These are phyloP conservation scores for Helianthus annuus DNA, from an alignment of 129 eudicot genomes.

Conservation along the genomic window DNA sequence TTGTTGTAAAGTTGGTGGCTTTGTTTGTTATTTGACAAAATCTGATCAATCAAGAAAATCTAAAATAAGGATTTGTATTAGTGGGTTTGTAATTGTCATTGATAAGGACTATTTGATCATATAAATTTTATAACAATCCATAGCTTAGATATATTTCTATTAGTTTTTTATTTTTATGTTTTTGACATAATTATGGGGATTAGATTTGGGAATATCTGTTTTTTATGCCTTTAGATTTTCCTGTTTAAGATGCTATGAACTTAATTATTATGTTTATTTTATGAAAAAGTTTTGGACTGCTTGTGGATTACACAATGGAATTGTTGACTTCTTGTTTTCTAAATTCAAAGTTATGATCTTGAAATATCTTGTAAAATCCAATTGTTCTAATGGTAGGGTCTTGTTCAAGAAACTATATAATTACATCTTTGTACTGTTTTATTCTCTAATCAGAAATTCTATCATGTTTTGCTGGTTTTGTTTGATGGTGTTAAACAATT, in stretches of 20 bases:
- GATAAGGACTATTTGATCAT: neutral
- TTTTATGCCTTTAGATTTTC: too few species aligned
- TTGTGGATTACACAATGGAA: constrained; percentile 16
- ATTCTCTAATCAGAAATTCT: constrained; percentile 10
- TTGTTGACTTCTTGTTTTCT: constrained; percentile 12
- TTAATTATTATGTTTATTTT: neutral
- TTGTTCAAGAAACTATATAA: neutral
- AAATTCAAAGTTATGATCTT: constrained; percentile 15
- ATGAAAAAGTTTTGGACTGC: constrained; percentile 11
- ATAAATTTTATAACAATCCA: neutral
- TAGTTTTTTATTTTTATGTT: neutral
- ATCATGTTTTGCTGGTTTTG: constrained; percentile 26
- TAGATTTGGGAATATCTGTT: neutral
- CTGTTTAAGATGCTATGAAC: neutral
- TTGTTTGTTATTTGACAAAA: neutral
- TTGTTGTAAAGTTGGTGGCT: neutral
- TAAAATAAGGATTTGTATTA: too few species aligned
- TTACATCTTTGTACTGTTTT: constrained; percentile 4
- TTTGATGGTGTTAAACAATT: constrained; percentile 19
- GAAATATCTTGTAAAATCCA: neutral
- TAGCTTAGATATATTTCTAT: neutral
- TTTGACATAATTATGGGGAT: neutral
- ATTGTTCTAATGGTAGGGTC: constrained; percentile 19
- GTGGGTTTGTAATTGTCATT: too few species aligned
- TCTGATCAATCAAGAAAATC: too few species aligned